Conservation (phyloP, 257 asterid genomes). For the Lavandula angustifolia region DNA sequence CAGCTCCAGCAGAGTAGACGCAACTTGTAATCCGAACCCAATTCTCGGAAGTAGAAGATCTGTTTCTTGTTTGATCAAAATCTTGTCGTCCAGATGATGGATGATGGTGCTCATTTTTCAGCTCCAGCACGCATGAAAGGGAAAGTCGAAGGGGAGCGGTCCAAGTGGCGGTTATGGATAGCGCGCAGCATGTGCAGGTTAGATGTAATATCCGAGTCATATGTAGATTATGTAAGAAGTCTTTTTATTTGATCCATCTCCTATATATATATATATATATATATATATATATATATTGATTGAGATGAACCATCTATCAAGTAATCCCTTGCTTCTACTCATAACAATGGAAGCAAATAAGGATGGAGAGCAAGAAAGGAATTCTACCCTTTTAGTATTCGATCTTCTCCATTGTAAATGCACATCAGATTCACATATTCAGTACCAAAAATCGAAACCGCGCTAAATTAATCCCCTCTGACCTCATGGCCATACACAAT, state of each 20-base stretch:
- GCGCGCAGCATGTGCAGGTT: too few relatives aligned
- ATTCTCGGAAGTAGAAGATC: background rate
- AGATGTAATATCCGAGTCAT: too few relatives aligned
- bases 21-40: conserved; percentile 44
- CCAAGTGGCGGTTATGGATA: too few relatives aligned
- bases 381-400: conserved; percentile 24
- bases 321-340: conserved; percentile 43
- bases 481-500: conserved; percentile 43
- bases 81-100: conserved; percentile 12
- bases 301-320: conserved; percentile 36
- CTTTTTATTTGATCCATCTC: background rate
- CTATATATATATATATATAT: too few relatives aligned
- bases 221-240: too few relatives aligned
- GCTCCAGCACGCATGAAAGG: conserved; percentile 1
- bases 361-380: conserved; percentile 35
- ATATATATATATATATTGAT: too few relatives aligned
- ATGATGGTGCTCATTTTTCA: background rate
- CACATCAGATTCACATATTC: conserved; percentile 14
- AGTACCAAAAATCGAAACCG: conserved; percentile 13
- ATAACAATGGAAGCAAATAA: conserved; percentile 9
- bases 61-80: conserved; percentile 6
- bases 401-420: conserved; percentile 29
- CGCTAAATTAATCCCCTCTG: background rate
- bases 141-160: background rate
- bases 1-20: conserved; percentile 68